phyloP scores from a whole-genome alignment of 1,284 basidiomycete species.

The Tylopilus sp. region DNA sequence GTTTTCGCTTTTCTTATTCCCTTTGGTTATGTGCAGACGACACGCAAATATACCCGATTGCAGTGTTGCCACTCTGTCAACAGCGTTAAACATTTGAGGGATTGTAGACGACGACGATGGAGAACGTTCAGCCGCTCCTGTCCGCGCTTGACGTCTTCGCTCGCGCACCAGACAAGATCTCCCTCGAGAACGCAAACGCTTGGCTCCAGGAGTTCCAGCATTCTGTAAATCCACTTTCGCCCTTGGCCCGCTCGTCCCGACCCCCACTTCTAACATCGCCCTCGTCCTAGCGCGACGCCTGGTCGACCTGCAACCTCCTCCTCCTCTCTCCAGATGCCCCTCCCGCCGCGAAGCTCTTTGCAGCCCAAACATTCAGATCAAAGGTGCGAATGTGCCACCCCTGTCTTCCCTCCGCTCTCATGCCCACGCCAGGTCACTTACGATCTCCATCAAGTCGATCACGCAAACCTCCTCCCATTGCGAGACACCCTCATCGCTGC shows the following conservation, averaged over 20 bases:
- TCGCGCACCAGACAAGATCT: constrained; percentile 75
- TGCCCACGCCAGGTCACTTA: constrained; percentile 75
- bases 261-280: constrained; percentile 56
- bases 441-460: constrained; percentile 87
- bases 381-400: constrained; percentile 59
- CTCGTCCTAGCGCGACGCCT: constrained; percentile 84
- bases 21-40: constrained; percentile 18
- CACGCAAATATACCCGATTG: constrained; percentile 39
- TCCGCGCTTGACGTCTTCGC: constrained; percentile 74
- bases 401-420: constrained; percentile 9
- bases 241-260: constrained; percentile 52
- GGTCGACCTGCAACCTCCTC: constrained; percentile 91
- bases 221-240: constrained; percentile 75
- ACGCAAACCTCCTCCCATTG: constrained; percentile 68
- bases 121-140: constrained; percentile 65
- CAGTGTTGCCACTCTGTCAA: constrained; percentile 36
- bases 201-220: constrained; percentile 97
- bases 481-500: constrained; percentile 86
- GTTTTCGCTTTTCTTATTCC: constrained; percentile 14
- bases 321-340: constrained; percentile 80
- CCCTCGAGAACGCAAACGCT: constrained; percentile 81
- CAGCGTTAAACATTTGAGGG: constrained; percentile 28
- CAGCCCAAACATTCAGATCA: constrained; percentile 93
- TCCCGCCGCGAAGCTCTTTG: constrained; percentile 84
- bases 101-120: constrained; percentile 46